Percentiles rank a stretch among this genome's conserved stretches.
Conservation (phyloP, 2,329 filamentous ascomycete species). For the Nemania sp. region DNA sequence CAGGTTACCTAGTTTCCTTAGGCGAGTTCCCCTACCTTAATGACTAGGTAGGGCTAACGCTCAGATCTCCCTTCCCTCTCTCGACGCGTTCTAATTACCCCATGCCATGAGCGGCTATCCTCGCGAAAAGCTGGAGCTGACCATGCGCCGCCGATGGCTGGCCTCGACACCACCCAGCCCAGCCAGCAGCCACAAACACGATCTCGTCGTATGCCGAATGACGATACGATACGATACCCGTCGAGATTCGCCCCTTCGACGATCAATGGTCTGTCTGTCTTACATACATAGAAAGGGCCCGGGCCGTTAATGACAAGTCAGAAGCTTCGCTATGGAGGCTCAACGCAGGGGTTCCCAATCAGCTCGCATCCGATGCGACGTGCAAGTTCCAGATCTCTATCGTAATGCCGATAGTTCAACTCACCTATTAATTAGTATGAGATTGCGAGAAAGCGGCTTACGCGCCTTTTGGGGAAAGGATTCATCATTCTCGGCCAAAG, state of each 20-base stretch:
- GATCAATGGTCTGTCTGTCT: not conserved
- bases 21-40: constrained; percentile 1
- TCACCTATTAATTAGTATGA: not conserved
- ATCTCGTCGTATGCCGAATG: not conserved
- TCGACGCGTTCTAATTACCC: not conserved
- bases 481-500: constrained; percentile 6
- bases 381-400: constrained; percentile 6
- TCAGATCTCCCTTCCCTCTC: constrained; percentile 8
- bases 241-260: not conserved
- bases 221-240: constrained; percentile 3
- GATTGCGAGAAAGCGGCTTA: not conserved
- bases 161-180: too few species aligned
- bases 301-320: constrained; percentile 1
- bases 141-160: too few species aligned
- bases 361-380: constrained; percentile 15
- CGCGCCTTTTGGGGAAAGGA: constrained; percentile 12
- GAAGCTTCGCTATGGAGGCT: constrained; percentile 11
- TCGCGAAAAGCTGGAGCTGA: too few species aligned
- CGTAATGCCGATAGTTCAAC: too few species aligned
- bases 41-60: not conserved
- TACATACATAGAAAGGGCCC: not conserved
- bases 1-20: not conserved
- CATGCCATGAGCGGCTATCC: not conserved
- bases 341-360: constrained; percentile 25
- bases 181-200: too few species aligned